These are phyloP conservation scores for Aspergillus novoparasiticus DNA, from an alignment of 2,329 filamentous ascomycete species.

Conservation along the genomic window DNA sequence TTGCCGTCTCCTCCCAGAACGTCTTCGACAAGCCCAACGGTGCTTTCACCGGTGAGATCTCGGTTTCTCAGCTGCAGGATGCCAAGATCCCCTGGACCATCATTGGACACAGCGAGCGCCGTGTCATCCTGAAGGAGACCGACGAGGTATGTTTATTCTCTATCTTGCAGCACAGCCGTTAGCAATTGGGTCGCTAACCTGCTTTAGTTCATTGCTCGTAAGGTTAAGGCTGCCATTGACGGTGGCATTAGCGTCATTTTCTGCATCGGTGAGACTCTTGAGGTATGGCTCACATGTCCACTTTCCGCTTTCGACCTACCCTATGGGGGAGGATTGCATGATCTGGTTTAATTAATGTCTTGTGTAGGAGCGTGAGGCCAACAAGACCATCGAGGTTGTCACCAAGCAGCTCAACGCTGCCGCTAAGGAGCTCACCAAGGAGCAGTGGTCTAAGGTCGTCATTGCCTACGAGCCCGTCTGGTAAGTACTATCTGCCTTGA, in stretches of 20 bases:
- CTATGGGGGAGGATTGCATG: neutral
- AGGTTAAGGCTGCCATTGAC: slow-evolving; percentile 91
- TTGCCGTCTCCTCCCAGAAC: slow-evolving; percentile 93
- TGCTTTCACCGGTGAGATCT: slow-evolving; percentile 96
- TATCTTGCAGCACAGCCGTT: neutral
- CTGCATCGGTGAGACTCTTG: slow-evolving; percentile 94
- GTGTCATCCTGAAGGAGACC: slow-evolving; percentile 83
- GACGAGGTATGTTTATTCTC: slow-evolving; percentile 59
- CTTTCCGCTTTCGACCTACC: neutral
- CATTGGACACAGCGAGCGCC: slow-evolving; percentile 92
- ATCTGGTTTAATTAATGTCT: slow-evolving; percentile 18
- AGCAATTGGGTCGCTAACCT: slow-evolving; percentile 8
- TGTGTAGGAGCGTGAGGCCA: slow-evolving; percentile 72
- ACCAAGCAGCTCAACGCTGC: slow-evolving; percentile 84
- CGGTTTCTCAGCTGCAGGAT: slow-evolving; percentile 87
- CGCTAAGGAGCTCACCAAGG: slow-evolving; percentile 63
- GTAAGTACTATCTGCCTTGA: slow-evolving; percentile 54
- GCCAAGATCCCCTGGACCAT: slow-evolving; percentile 86
- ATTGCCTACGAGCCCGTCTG: slow-evolving; percentile 99
- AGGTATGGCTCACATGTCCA: slow-evolving; percentile 48
- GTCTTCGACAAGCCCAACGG: slow-evolving; percentile 97
- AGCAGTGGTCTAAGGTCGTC: slow-evolving; percentile 92
- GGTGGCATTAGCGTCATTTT: slow-evolving; percentile 89
- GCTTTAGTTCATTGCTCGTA: slow-evolving; percentile 72
- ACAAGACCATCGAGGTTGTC: slow-evolving; percentile 73